Evolutionary conservation across 345 rosid genomes (phyloP).

Genomic region (Citropsis articulata): DNA sequence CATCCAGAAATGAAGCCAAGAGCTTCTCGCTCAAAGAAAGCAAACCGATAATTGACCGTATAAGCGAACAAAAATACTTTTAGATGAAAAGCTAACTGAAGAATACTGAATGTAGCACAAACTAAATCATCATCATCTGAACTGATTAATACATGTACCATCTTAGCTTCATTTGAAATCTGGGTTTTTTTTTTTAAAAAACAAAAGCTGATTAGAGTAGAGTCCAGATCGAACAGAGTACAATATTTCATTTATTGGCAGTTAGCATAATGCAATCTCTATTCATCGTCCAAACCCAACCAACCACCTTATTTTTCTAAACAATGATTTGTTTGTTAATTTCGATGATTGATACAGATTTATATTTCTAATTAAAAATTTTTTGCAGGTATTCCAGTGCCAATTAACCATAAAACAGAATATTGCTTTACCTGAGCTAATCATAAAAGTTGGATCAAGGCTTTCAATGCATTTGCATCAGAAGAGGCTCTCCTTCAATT

Average conservation of each 20-base stretch:
- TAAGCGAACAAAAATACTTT: neutral
- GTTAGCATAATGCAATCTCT: neutral
- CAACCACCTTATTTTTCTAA: no score
- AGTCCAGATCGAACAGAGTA: neutral
- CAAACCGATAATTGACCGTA: neutral
- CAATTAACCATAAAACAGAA: neutral
- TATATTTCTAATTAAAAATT: no score
- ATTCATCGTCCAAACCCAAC: neutral
- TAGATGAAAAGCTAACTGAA: conserved; percentile 4
- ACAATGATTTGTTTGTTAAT: no score
- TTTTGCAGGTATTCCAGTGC: no score
- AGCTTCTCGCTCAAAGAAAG: conserved; percentile 1
- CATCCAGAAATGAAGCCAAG: neutral
- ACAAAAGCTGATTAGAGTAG: neutral
- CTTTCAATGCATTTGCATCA: conserved; percentile 68
- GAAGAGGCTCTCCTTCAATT: conserved; percentile 82
- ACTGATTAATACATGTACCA: neutral
- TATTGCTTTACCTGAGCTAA: conserved; percentile 65
- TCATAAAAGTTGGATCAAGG: conserved; percentile 68
- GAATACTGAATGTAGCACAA: neutral
- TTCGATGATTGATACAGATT: no score
- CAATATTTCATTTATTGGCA: neutral
- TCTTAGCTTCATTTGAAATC: neutral
- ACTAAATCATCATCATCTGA: neutral
- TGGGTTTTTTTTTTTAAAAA: neutral